Evolutionary conservation across 805 yeast species (phyloP).

Genomic region (Candida oleophila): DNA sequence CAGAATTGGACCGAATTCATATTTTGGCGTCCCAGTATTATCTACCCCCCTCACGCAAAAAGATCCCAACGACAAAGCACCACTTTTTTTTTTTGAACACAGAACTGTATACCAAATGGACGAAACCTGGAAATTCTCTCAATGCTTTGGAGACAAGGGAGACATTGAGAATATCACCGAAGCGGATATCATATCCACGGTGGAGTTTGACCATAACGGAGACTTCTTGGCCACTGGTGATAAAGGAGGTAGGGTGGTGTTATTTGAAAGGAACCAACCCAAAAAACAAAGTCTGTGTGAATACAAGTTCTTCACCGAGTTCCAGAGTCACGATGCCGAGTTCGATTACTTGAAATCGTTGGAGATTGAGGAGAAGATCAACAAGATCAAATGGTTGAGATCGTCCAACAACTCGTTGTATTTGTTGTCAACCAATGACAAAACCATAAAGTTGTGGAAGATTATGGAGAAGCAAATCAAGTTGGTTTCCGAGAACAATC

Average conservation of each 20-base stretch:
- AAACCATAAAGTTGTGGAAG: constrained; percentile 98
- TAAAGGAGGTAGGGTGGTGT: constrained; percentile 95
- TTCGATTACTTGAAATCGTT: constrained; percentile 93
- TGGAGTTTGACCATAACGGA: constrained; percentile 93
- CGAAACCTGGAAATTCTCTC: constrained; percentile 79
- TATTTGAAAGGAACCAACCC: constrained; percentile 82
- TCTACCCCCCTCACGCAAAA: too few relatives aligned
- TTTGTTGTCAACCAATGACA: constrained; percentile 89
- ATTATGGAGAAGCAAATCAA: constrained; percentile 87
- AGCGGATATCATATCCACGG: constrained; percentile 96
- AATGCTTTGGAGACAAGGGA: constrained; percentile 98
- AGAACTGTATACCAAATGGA: constrained; percentile 25
- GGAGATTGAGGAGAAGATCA: constrained; percentile 97
- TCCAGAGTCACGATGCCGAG: constrained; percentile 98
- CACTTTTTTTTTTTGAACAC: too few relatives aligned
- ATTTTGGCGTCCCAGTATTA: too few relatives aligned
- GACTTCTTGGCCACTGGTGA: constrained; percentile 97
- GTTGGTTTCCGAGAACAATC: constrained; percentile 88
- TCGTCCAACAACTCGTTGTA: constrained; percentile 89
- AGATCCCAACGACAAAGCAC: too few relatives aligned
- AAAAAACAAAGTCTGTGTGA: constrained; percentile 72
- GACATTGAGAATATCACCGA: constrained; percentile 94
- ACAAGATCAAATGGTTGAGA: constrained; percentile 94
- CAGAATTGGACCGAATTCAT: not conserved
- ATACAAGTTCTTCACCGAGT: constrained; percentile 93